Percentiles rank a stretch among this genome's conserved stretches.
Conservation (phyloP, 208 protist genomes). For the Leishmania major region DNA sequence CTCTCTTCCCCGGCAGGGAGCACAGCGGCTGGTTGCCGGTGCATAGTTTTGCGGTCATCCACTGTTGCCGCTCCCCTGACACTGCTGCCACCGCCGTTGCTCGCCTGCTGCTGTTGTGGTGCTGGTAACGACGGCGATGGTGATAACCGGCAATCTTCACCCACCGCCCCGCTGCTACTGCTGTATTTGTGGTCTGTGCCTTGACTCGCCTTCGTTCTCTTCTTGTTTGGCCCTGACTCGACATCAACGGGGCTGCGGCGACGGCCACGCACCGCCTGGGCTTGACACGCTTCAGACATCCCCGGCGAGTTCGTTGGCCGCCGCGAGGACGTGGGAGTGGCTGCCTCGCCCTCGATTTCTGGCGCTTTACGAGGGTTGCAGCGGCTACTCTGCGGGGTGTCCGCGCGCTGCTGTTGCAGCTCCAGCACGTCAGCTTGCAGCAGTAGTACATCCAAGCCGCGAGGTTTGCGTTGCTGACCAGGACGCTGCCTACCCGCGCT, state of each 20-base stretch:
- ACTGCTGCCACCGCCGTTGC: neutral
- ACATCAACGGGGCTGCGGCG: slow-evolving; percentile 14
- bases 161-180: neutral
- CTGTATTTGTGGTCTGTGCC: neutral
- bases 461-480: neutral
- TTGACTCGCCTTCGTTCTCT: neutral
- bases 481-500: neutral
- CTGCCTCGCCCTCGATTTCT: slow-evolving; percentile 13
- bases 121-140: neutral
- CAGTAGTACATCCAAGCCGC: neutral
- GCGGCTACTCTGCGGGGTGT: neutral
- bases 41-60: neutral
- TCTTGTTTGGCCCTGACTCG: neutral
- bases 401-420: neutral
- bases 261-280: slow-evolving; percentile 4
- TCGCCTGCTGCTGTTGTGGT: neutral
- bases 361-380: neutral
- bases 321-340: slow-evolving; percentile 10
- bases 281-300: slow-evolving; percentile 10
- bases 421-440: neutral
- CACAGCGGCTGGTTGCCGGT: neutral
- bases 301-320: slow-evolving; percentile 3
- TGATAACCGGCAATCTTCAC: neutral
- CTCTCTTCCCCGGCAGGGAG: neutral
- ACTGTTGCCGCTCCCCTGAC: neutral